Conservation (phyloP, 1,284 basidiomycete genomes). For the Boletus smithii region DNA sequence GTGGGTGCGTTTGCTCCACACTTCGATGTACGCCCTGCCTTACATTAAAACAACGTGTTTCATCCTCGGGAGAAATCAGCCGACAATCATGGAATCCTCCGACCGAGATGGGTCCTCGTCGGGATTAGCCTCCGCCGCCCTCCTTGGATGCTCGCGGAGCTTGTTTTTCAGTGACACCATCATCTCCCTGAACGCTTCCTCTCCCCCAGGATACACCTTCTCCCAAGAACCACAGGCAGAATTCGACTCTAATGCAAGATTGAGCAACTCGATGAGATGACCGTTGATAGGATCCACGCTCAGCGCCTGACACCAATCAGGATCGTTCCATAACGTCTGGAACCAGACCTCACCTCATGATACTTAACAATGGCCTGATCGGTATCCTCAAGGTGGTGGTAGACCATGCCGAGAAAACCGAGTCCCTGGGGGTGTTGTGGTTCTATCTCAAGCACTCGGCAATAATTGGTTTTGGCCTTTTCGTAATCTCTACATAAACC, state of each 20-base stretch:
- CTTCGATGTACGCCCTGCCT: slow-evolving; percentile 12
- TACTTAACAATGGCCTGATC: slow-evolving; percentile 83
- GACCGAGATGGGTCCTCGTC: slow-evolving; percentile 18
- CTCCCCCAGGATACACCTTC: slow-evolving; percentile 35
- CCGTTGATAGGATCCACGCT: slow-evolving; percentile 85
- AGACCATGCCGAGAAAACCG: slow-evolving; percentile 80
- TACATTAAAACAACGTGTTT: slow-evolving; percentile 31
- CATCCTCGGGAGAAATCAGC: slow-evolving; percentile 19
- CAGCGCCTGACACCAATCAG: slow-evolving; percentile 55
- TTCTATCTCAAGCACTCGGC: slow-evolving; percentile 76
- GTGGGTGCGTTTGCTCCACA: slow-evolving; percentile 28
- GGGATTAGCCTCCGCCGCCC: slow-evolving; percentile 12
- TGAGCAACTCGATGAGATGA: slow-evolving; percentile 81
- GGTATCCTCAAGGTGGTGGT: slow-evolving; percentile 69
- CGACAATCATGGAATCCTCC: slow-evolving; percentile 34
- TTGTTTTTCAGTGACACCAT: slow-evolving; percentile 38
- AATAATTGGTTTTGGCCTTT: slow-evolving; percentile 70
- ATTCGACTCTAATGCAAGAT: slow-evolving; percentile 71
- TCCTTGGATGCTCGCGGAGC: slow-evolving; percentile 28
- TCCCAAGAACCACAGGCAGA: slow-evolving; percentile 31
- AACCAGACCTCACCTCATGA: slow-evolving; percentile 65
- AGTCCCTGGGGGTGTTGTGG: slow-evolving; percentile 75
- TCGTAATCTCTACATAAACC: slow-evolving; percentile 52
- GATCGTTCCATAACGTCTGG: neutral
- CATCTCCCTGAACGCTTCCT: slow-evolving; percentile 36